Percentiles rank a stretch among this genome's conserved stretches.
phyloP scores from a whole-genome alignment of 2,329 filamentous ascomycete genomes.

The Podosphaera xanthii region DNA sequence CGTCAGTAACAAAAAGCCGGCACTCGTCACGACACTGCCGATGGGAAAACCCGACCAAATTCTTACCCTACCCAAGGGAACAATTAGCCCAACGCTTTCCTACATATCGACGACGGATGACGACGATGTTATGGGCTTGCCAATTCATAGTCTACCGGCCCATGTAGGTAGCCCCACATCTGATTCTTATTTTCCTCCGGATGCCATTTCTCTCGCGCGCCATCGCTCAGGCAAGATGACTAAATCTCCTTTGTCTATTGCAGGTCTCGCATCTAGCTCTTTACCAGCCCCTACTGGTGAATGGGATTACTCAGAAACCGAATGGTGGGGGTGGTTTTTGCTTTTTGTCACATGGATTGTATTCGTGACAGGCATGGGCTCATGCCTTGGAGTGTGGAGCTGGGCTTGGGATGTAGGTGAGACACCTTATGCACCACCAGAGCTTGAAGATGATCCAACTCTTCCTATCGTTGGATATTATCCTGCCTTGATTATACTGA shows the following conservation, averaged over 20 bases:
- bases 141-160: constrained; percentile 22
- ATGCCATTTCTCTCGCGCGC: constrained; percentile 17
- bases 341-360: constrained; percentile 81
- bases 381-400: constrained; percentile 82
- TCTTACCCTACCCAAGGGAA: constrained; percentile 15
- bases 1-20: constrained; percentile 3
- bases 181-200: constrained; percentile 36
- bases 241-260: constrained; percentile 37
- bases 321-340: constrained; percentile 96
- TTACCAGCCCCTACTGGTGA: constrained; percentile 26
- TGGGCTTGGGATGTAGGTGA: constrained; percentile 99
- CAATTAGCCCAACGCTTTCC: constrained; percentile 31
- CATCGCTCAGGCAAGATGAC: constrained; percentile 16
- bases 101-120: constrained; percentile 65
- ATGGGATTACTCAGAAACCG: constrained; percentile 86
- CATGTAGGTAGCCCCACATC: constrained; percentile 15
- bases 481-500: constrained; percentile 78
- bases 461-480: constrained; percentile 94
- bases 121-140: constrained; percentile 50
- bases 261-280: constrained; percentile 26
- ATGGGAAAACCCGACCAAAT: constrained; percentile 13
- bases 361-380: constrained; percentile 92
- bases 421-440: constrained; percentile 83
- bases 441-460: constrained; percentile 84
- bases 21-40: constrained; percentile 14